Conservation (phyloP, 352 stramenopile genomes). For the Phytophthora macrochlamydospora region DNA sequence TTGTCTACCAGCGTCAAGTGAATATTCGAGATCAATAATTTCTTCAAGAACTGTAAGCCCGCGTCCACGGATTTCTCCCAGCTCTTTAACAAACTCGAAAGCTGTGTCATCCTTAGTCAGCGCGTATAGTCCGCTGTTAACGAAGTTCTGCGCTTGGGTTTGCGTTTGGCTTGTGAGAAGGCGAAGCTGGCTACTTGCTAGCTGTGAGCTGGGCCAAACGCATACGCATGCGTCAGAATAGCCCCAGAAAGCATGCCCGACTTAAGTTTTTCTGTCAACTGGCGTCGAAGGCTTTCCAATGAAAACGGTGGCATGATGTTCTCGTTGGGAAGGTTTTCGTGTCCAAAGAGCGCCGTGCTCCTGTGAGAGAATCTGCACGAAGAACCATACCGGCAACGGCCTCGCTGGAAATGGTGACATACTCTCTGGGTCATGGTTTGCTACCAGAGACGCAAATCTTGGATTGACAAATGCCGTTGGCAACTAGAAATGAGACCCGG, state of each 20-base stretch:
- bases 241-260: constrained; percentile 19
- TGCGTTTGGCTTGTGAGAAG: constrained; percentile 37
- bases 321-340: too few relatives aligned
- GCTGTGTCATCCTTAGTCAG: constrained; percentile 31
- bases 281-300: constrained; percentile 13
- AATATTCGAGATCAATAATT: neutral
- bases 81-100: constrained; percentile 26
- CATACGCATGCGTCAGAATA: constrained; percentile 32
- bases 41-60: neutral
- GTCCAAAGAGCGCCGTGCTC: too few relatives aligned
- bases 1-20: neutral
- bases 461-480: too few relatives aligned
- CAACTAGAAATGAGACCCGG: too few relatives aligned
- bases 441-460: too few relatives aligned
- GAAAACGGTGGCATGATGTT: constrained; percentile 21
- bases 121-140: constrained; percentile 48
- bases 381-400: too few relatives aligned
- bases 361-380: too few relatives aligned
- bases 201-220: constrained; percentile 23
- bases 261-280: constrained; percentile 27
- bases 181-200: constrained; percentile 13
- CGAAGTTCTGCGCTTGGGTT: constrained; percentile 43
- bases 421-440: too few relatives aligned
- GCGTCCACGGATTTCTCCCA: neutral
- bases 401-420: too few relatives aligned